A percentile compares a stretch with the other conserved stretches of the same genome.
Conservation (phyloP, 2,329 filamentous ascomycete species). For the Onygenales sp. region DNA sequence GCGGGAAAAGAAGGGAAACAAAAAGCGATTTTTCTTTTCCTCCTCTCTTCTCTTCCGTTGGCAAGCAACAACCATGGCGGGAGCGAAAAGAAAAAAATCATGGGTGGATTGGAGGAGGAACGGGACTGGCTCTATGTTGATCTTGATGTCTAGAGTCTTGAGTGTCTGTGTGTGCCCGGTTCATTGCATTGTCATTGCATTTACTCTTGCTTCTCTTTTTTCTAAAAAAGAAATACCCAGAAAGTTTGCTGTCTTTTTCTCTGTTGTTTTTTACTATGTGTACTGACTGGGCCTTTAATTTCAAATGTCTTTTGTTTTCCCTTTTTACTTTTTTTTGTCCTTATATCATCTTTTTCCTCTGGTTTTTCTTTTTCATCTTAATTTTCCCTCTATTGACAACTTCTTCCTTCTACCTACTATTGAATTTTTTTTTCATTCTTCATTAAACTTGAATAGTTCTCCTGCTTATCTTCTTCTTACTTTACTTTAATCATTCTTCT, state of each 20-base stretch:
- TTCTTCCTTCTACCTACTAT: constrained; percentile 13
- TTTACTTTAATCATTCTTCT: not conserved
- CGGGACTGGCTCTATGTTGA: too few relatives aligned
- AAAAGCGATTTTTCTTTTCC: not conserved
- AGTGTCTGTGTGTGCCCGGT: constrained; percentile 11
- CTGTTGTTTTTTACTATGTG: constrained; percentile 1
- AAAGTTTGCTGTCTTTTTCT: constrained; percentile 1
- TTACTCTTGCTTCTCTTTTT: constrained; percentile 5
- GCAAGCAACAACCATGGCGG: too few relatives aligned
- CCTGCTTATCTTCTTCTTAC: constrained; percentile 1
- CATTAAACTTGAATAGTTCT: not conserved
- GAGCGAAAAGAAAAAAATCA: too few relatives aligned
- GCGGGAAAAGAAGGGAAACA: not conserved
- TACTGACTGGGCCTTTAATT: constrained; percentile 6
- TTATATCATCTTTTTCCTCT: constrained; percentile 9
- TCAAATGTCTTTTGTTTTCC: constrained; percentile 5
- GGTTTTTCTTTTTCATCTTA: constrained; percentile 9
- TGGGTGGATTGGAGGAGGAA: not conserved
- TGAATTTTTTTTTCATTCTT: not conserved
- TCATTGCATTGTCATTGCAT: constrained; percentile 14
- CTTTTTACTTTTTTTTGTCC: constrained; percentile 6
- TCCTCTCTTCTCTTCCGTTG: not conserved
- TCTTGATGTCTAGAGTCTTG: too few relatives aligned
- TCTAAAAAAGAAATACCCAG: constrained; percentile 1
- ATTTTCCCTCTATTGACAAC: constrained; percentile 11